Conservation (phyloP, 768 basidiomycete species). For the Galerina sulciceps region DNA sequence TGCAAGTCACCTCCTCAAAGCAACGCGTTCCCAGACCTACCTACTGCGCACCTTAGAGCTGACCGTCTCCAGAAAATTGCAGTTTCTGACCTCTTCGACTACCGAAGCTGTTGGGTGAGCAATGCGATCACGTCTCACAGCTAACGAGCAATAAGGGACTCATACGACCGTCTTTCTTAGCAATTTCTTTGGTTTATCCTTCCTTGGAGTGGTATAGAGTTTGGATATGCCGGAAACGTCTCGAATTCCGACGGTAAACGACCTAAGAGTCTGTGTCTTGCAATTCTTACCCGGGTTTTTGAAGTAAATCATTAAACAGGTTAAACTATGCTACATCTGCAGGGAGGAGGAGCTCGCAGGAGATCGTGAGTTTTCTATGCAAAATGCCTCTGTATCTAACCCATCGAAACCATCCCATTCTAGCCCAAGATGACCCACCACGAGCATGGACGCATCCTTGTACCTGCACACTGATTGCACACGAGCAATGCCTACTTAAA, state of each 20-base stretch:
- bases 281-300: background rate
- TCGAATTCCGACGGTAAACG: slow-evolving; percentile 33
- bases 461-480: slow-evolving; percentile 78
- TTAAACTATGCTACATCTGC: slow-evolving; percentile 84
- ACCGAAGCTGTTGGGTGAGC: too few species aligned
- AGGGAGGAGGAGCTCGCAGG: slow-evolving; percentile 70
- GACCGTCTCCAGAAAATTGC: too few species aligned
- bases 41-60: too few species aligned
- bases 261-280: slow-evolving; percentile 30
- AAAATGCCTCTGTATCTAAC: background rate
- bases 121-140: too few species aligned
- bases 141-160: too few species aligned
- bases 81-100: too few species aligned
- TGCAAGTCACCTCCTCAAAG: too few species aligned
- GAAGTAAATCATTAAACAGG: slow-evolving; percentile 30
- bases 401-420: background rate
- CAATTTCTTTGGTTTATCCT: too few species aligned
- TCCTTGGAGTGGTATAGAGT: too few species aligned
- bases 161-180: too few species aligned
- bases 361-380: slow-evolving; percentile 35
- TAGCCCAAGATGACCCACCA: slow-evolving; percentile 52
- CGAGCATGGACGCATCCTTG: slow-evolving; percentile 80
- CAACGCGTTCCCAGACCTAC: too few species aligned
- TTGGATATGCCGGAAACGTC: background rate
- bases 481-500: slow-evolving; percentile 76